These are phyloP conservation scores for Metschnikowia anglica DNA, from an alignment of 805 yeast species.

Conservation along the genomic window DNA sequence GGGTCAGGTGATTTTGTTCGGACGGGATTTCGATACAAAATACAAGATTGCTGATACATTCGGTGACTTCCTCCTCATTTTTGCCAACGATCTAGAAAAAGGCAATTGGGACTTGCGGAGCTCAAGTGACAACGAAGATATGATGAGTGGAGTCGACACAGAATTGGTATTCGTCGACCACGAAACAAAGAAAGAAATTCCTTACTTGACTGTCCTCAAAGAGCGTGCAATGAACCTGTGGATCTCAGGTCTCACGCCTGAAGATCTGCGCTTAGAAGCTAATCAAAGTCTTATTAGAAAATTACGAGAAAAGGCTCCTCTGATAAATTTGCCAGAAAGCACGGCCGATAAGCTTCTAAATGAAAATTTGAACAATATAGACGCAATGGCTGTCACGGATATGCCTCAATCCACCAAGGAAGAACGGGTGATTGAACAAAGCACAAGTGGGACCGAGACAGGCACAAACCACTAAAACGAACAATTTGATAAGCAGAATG, in stretches of 20 bases:
- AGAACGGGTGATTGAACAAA: neutral
- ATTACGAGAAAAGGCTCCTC: constrained; percentile 8
- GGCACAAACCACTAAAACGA: neutral
- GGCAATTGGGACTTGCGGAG: constrained; percentile 72
- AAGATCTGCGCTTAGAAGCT: constrained; percentile 8
- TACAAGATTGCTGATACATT: constrained; percentile 83
- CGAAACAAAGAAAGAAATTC: constrained; percentile 42
- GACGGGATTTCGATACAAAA: constrained; percentile 91
- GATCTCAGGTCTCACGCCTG: constrained; percentile 27
- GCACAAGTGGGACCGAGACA: neutral
- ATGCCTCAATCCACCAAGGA: neutral
- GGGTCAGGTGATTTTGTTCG: constrained; percentile 92
- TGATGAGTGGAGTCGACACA: constrained; percentile 60
- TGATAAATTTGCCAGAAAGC: constrained; percentile 9
- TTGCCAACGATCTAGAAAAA: constrained; percentile 83
- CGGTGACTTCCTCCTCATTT: constrained; percentile 80
- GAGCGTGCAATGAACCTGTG: constrained; percentile 34
- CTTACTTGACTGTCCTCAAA: constrained; percentile 43
- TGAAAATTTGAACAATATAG: constrained; percentile 29
- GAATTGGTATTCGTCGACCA: constrained; percentile 69
- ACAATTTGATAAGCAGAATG: neutral
- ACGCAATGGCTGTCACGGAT: constrained; percentile 17
- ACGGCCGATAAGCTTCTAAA: constrained; percentile 32
- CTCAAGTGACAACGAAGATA: constrained; percentile 44
- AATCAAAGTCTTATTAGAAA: constrained; percentile 8